Conservation (phyloP, 441 rosid genomes). For the Geranium incanum region DNA sequence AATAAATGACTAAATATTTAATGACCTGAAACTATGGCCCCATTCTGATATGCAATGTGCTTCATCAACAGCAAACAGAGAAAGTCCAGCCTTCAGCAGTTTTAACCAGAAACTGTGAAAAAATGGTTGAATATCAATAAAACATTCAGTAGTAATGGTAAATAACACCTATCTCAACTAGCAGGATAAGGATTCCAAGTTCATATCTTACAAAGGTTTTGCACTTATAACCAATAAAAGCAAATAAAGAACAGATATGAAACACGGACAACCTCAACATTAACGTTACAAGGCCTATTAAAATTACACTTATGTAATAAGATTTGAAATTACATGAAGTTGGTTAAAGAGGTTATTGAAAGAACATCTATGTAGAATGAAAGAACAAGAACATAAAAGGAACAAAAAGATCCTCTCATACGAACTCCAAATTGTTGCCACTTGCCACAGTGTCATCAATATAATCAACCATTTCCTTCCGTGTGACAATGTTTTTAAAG, state of each 20-base stretch:
- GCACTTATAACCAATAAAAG: background rate
- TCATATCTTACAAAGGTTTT: slow-evolving; percentile 2
- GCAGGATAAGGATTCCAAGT: background rate
- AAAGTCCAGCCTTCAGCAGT: slow-evolving; percentile 35
- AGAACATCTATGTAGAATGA: background rate
- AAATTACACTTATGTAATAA: background rate
- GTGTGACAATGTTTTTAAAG: background rate
- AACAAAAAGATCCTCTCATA: background rate
- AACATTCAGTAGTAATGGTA: background rate
- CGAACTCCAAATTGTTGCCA: background rate
- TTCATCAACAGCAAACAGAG: slow-evolving; percentile 47
- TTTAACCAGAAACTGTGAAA: slow-evolving; percentile 38
- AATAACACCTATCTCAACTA: background rate
- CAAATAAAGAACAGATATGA: background rate
- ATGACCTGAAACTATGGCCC: slow-evolving; percentile 53
- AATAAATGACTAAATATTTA: background rate
- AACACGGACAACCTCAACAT: background rate
- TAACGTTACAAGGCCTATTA: background rate
- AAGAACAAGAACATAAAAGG: slow-evolving; percentile 1
- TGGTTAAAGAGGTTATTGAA: background rate
- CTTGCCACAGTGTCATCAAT: background rate
- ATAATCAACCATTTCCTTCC: slow-evolving; percentile 1
- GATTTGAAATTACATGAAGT: background rate
- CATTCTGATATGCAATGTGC: slow-evolving; percentile 54
- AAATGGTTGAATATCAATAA: slow-evolving; percentile 6